Evolutionary conservation across 768 basidiomycete species (phyloP).

Genomic region (Cantharellus anzutake): DNA sequence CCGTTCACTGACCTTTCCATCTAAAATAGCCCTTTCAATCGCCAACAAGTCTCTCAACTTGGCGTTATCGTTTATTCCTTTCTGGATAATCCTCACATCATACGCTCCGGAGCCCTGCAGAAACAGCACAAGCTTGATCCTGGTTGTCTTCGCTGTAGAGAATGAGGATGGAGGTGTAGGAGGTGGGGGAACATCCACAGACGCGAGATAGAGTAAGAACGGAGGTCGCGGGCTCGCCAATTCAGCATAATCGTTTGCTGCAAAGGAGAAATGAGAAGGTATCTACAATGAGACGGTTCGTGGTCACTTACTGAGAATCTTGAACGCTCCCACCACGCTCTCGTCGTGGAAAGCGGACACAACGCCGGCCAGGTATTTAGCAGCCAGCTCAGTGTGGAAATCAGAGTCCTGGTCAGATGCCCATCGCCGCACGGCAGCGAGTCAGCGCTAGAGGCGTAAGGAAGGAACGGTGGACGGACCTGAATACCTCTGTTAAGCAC

Average conservation of each 20-base stretch:
- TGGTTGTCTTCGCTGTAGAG: not conserved
- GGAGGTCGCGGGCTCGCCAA: not conserved
- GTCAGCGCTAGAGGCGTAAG: not conserved
- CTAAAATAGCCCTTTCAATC: slow-evolving; percentile 59
- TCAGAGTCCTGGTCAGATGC: slow-evolving; percentile 28
- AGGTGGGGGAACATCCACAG: not conserved
- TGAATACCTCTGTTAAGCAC: slow-evolving; percentile 47
- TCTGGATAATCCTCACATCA: slow-evolving; percentile 30
- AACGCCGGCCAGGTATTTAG: slow-evolving; percentile 23
- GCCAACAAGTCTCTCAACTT: slow-evolving; percentile 26
- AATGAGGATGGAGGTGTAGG: not conserved
- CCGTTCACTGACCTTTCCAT: slow-evolving; percentile 42
- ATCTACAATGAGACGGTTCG: not conserved
- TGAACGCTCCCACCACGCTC: too few species aligned
- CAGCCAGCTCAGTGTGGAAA: slow-evolving; percentile 49
- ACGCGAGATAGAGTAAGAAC: not conserved
- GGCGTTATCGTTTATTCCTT: slow-evolving; percentile 24
- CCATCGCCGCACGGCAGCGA: too few species aligned
- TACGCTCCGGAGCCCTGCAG: slow-evolving; percentile 60
- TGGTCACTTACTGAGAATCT: too few species aligned
- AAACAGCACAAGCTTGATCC: slow-evolving; percentile 54
- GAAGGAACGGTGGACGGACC: slow-evolving; percentile 19
- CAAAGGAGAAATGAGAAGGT: not conserved
- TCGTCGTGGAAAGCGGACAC: too few species aligned
- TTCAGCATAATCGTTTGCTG: too few species aligned